Evolutionary conservation across 2,329 filamentous ascomycete genomes (phyloP), one percentile per base, ranked within the genome.

Genomic region (Sporothrix variecibatus): DNA sequence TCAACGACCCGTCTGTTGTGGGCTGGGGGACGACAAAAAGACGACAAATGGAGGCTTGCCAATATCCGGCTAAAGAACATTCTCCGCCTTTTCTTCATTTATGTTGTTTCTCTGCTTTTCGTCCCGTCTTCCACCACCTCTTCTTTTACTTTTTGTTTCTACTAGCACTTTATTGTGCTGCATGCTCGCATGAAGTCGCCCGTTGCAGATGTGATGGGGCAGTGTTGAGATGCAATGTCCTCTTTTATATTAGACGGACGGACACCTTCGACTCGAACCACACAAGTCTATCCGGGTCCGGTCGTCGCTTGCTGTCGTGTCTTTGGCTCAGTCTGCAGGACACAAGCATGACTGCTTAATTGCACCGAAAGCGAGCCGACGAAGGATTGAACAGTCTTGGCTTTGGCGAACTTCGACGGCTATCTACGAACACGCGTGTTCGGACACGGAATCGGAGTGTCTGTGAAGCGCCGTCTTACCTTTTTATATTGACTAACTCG

Each of bases 61-160:
- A 51, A 26, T 72, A 64, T 71, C 69, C 69, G 68, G 69, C 15
- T 71, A 62, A 71, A 17, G 11, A 17, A 20, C 43, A 9, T 17
- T 20, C 43, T 49, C 43, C 43, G 15, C 58, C 58, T 20, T 20
- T 20, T 38, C 26, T 20, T 23, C 46, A 23, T 31, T 28, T 12
- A 34, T 34, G 40, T 56, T 28, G 17, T 17, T 56, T 11, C 17
- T 40, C n/a, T 15, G 2, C n/a, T 9, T 9, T 40, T 38, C n/a
- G 7, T 43, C 49, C 31, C 49, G 17, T 17, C 20, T 70, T 70
- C 67, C 28, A 15, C 26, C 5, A 20, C 20, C 2, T 9, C 7
- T 46, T 65, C 20, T 40, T 64, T 8, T 43, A 8, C 28, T 2
- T 23, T 51, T 26, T 28, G 31, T 4, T 4, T 5, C 2, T 51